Evolutionary conservation across 2,329 filamentous ascomycete species (phyloP).

Genomic region (Aspergillus versicolor): DNA sequence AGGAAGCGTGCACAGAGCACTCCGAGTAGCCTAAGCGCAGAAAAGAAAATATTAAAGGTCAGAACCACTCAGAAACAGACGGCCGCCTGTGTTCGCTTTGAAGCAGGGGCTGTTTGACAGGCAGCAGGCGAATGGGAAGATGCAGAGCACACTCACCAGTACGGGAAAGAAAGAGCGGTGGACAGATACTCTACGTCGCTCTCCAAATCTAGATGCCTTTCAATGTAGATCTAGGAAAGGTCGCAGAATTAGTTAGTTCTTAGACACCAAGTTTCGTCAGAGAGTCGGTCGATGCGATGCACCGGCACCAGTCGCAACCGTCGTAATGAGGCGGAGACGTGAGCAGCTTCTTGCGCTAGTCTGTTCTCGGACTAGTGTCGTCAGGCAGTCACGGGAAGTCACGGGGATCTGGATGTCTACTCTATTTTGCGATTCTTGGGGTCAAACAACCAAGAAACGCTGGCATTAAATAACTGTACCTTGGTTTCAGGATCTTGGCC

Average conservation of each 20-base stretch:
- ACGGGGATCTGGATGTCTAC: neutral
- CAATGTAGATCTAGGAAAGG: slow-evolving; percentile 4
- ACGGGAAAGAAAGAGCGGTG: slow-evolving; percentile 23
- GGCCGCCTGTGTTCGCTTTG: slow-evolving; percentile 9
- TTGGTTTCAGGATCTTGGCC: neutral
- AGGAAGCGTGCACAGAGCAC: slow-evolving; percentile 14
- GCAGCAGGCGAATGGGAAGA: slow-evolving; percentile 15
- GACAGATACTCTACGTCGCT: slow-evolving; percentile 8
- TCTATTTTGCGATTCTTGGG: neutral
- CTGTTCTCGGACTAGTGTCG: slow-evolving; percentile 27
- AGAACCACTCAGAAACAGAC: slow-evolving; percentile 12
- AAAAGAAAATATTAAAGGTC: slow-evolving; percentile 13
- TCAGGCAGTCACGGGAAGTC: slow-evolving; percentile 29
- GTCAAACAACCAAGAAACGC: slow-evolving; percentile 6
- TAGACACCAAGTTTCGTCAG: slow-evolving; percentile 8
- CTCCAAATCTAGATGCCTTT: slow-evolving; percentile 5
- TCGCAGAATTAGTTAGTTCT: neutral
- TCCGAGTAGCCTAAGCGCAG: slow-evolving; percentile 22
- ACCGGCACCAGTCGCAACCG: slow-evolving; percentile 19
- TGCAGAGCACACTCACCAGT: slow-evolving; percentile 16
- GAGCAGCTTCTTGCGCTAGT: slow-evolving; percentile 25
- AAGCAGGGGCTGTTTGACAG: slow-evolving; percentile 18
- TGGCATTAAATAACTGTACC: neutral
- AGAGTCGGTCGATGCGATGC: slow-evolving; percentile 10
- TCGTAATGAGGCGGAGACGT: slow-evolving; percentile 21